A percentile compares a stretch with the other conserved stretches of the same genome.
phyloP scores from a whole-genome alignment of 1,139 yeast genomes.

The Saccharomycopsis phalli region DNA sequence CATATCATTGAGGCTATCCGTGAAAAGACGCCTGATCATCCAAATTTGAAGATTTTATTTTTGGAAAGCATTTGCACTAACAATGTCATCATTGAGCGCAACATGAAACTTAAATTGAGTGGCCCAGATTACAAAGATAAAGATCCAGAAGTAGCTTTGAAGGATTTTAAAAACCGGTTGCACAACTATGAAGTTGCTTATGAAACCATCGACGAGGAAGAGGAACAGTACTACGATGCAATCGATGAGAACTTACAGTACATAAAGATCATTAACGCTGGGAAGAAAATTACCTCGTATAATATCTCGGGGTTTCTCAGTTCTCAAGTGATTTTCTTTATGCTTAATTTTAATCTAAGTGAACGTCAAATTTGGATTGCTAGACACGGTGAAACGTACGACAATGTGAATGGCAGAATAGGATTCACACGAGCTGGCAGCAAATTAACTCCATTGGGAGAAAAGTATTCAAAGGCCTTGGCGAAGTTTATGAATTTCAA shows the following conservation, averaged over 20 bases:
- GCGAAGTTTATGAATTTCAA: conserved; percentile 68
- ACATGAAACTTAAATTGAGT: conserved; percentile 72
- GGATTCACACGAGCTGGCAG: conserved; percentile 70
- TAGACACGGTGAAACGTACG: conserved; percentile 87
- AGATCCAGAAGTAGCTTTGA: conserved; percentile 73
- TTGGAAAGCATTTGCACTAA: conserved; percentile 86
- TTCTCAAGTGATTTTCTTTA: conserved; percentile 85
- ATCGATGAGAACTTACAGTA: conserved; percentile 54
- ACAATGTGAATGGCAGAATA: conserved; percentile 73
- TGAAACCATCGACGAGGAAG: conserved; percentile 78
- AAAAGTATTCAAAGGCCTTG: conserved; percentile 61
- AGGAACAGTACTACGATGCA: conserved; percentile 43
- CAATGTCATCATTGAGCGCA: conserved; percentile 65
- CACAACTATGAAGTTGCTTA: conserved; percentile 82
- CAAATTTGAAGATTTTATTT: conserved; percentile 67
- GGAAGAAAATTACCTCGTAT: conserved; percentile 85
- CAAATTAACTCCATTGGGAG: conserved; percentile 68
- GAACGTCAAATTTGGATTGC: conserved; percentile 95
- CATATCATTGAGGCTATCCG: conserved; percentile 63
- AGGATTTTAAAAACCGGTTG: conserved; percentile 75
- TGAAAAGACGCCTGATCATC: conserved; percentile 51
- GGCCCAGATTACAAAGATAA: conserved; percentile 90
- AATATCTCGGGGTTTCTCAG: conserved; percentile 89
- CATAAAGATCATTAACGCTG: conserved; percentile 93
- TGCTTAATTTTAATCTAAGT: conserved; percentile 79